phyloP scores from a whole-genome alignment of 331 rosid species.

The Rosa hybrid region DNA sequence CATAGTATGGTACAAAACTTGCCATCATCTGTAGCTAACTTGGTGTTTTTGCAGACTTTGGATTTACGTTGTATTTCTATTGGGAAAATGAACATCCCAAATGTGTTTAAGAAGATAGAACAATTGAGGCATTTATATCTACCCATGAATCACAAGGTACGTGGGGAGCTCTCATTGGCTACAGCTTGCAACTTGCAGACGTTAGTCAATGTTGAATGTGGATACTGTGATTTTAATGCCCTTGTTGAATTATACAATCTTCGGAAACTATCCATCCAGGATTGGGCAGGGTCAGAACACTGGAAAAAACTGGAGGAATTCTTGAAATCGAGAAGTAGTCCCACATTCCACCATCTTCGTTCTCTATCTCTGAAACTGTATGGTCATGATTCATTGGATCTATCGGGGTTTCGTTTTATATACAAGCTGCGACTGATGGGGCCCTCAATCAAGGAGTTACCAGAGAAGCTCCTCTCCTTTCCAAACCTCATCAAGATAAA shows the following conservation, averaged over 20 bases:
- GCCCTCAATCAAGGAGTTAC: conserved; percentile 15
- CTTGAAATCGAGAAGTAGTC: background rate
- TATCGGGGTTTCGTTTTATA: conserved; percentile 32
- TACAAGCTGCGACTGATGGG: conserved; percentile 31
- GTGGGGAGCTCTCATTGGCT: background rate
- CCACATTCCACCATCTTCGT: background rate
- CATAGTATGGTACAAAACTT: rapidly evolving
- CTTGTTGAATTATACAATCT: background rate
- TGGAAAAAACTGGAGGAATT: background rate
- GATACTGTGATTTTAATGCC: background rate
- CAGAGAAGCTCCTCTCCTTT: conserved; percentile 11
- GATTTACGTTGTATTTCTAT: conserved; percentile 22
- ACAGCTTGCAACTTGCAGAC: conserved; percentile 21
- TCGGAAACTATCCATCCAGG: background rate
- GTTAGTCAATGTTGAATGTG: background rate
- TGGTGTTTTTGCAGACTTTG: conserved; percentile 41
- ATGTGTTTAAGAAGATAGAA: conserved; percentile 32
- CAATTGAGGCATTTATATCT: conserved; percentile 53
- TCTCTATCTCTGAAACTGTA: background rate
- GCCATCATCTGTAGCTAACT: conserved; percentile 43
- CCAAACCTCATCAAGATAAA: conserved; percentile 14
- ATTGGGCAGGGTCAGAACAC: background rate
- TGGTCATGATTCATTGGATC: too few relatives aligned
- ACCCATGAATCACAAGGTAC: rapidly evolving
- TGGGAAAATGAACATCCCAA: too few relatives aligned